Evolutionary conservation across 140 eudicot genomes (phyloP).

Genomic region (Senecio squalidus): DNA sequence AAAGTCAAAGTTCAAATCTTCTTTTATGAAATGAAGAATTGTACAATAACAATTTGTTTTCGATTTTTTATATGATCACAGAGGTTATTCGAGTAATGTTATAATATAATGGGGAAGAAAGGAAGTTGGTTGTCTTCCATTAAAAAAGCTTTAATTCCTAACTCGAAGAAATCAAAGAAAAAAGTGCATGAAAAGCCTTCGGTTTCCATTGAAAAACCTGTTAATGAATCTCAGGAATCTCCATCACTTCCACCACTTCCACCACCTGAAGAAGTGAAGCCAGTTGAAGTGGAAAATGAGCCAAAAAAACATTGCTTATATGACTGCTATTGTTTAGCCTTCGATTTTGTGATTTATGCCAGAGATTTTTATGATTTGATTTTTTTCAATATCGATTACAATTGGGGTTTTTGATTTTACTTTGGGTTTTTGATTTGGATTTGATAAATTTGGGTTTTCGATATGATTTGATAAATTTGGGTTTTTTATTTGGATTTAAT

Average conservation of each 20-base stretch:
- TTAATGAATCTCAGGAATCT: conserved; percentile 30
- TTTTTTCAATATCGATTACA: too few species aligned
- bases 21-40: neutral
- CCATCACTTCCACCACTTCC: conserved; percentile 45
- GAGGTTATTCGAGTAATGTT: conserved; percentile 27
- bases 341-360: too few species aligned
- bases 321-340: conserved; percentile 37
- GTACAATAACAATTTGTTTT: neutral
- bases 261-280: conserved; percentile 38
- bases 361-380: too few species aligned
- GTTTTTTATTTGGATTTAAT: too few species aligned
- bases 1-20: conserved; percentile 13
- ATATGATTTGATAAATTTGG: too few species aligned
- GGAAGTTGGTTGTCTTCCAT: conserved; percentile 70
- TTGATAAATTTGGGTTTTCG: too few species aligned
- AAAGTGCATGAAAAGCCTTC: conserved; percentile 43
- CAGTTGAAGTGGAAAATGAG: conserved; percentile 40
- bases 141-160: conserved; percentile 69
- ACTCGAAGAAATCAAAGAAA: conserved; percentile 65
- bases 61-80: conserved; percentile 5
- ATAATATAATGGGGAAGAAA: conserved; percentile 52
- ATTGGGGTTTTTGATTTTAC: too few species aligned
- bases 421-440: too few species aligned
- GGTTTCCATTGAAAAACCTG: conserved; percentile 24
- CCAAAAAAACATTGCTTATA: conserved; percentile 31